Evolutionary conservation across 176 grass and related monocot genomes (phyloP), one percentile per base, ranked within the genome.

Genomic region (Leersia perrieri): DNA sequence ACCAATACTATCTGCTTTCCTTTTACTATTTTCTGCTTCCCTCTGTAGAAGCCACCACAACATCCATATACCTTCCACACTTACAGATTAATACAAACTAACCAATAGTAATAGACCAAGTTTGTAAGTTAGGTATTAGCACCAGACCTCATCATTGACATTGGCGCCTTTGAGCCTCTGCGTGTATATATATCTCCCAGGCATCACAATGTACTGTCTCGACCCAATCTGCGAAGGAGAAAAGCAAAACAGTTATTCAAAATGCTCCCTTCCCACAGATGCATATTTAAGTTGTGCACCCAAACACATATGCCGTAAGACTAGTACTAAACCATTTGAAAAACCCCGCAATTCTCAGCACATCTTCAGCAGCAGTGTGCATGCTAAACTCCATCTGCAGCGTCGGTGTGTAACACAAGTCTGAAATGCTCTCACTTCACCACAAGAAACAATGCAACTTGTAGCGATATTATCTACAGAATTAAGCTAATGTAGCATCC

Each of bases 131-230:
- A 60, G 57, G 5, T n/a, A 28, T 40, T 41, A 75, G 26, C 26
- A 81, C 9, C 68, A 77, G 71, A 89, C 87, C 87, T 89, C 72
- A 66, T 89, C 87, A 65, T 89, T 66, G 66, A 80, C 90, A 82
- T 89, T 93, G 66, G 95, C 92, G 5, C 79, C 95, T 83, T 94
- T 98, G 84, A 94, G 88, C 67, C 92, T 89, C 41, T 93, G 90
- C 0, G 92, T 93, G 73, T 91, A 86, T 68, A 89, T 89, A 22
- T 89, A 89, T 65, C 87, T 73, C 22, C 87, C 87, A 2, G 87
- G 77, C 82, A 89, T 89, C 87, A 89, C 87, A 81, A 89, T 89
- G 82, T 89, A 89, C 39, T 89, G 87, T 68, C 87, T 76, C 5
- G 87, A 85, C 47, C 87, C 88, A 93, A 72, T 85, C 84, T 95